Conservation (phyloP, 192 early-diverging fungal genomes). For the Coemansia sp. region DNA sequence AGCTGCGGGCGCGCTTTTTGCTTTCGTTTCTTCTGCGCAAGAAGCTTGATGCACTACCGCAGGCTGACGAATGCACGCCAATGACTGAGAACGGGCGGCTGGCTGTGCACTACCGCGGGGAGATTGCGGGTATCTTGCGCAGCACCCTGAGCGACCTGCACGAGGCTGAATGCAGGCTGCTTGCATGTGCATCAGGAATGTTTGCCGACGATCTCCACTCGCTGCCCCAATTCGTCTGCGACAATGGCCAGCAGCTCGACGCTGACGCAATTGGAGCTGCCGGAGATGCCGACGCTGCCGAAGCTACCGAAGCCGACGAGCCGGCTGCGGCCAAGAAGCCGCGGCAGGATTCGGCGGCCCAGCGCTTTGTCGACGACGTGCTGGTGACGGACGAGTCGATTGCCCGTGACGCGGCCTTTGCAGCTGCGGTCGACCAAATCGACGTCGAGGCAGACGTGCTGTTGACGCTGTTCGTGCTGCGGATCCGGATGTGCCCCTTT, state of each 20-base stretch:
- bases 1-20: constrained; percentile 56
- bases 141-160: constrained; percentile 10
- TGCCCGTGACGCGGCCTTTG: constrained; percentile 19
- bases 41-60: constrained; percentile 33
- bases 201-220: constrained; percentile 4
- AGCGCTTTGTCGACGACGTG: constrained; percentile 11
- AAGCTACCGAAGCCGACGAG: neutral
- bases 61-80: neutral
- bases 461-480: constrained; percentile 31
- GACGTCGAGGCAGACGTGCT: constrained; percentile 29
- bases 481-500: neutral
- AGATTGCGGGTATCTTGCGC: constrained; percentile 21
- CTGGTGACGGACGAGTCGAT: constrained; percentile 30
- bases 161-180: constrained; percentile 1
- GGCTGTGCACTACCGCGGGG: constrained; percentile 55
- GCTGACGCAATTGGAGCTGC: neutral
- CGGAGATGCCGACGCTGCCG: neutral
- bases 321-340: neutral
- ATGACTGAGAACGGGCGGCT: constrained; percentile 31
- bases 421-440: constrained; percentile 17
- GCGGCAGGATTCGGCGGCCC: neutral
- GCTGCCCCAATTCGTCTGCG: constrained; percentile 14
- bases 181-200: constrained; percentile 7
- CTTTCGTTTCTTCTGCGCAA: constrained; percentile 47
- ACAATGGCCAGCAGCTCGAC: neutral